Evolutionary conservation across 2,329 filamentous ascomycete species (phyloP), one percentile per base, ranked within the genome.

Genomic region (Mollisia scopiformis): DNA sequence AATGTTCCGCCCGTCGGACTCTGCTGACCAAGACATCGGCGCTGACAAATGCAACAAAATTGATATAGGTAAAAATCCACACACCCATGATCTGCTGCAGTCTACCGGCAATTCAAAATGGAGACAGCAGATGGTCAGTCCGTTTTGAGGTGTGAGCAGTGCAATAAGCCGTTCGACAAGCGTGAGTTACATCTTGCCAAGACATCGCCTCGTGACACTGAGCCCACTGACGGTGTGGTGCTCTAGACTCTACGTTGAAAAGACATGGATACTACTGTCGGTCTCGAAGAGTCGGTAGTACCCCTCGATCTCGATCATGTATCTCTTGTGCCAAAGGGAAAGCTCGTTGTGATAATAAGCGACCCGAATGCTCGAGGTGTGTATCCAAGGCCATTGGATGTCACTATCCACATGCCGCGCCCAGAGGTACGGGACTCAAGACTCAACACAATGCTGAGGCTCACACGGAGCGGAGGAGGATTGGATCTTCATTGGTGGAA

Each of bases 261-360:
- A 75, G 78, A 69, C 77, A 80, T 71, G 74, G 74, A 47, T 80
- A 79, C 62, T 79, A 79, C 43, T 80, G 77, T 64, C 76, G 77
- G 21, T 77, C 76, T 67, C 70, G 75, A 62, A 73, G 65, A 64
- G 57, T 31, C 52, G 66, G 68, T 43, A 62, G 19, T 47, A 62
- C 62, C 21, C 58, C 51, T 50, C 69, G 74, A 13, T 35, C 69
- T 62, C 70, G 75, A 35, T 77, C 77, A 50, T 79, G 77, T 66
- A 56, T 74, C 19, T 65, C 70, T 35, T 79, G 77, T 66, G 75
- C 71, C 3, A 73, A 61, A 67, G 64, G 61, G 2, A 79, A 79
- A 67, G 66, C 69, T 14, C 74, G 74, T 28, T 79, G 77, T 62
- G 76, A 79, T 68, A 73, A 73, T 23, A 68, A 55, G 50, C 68